Evolutionary conservation across 176 grass and related monocot species (phyloP).

Genomic region (Pontederia crassipes): DNA sequence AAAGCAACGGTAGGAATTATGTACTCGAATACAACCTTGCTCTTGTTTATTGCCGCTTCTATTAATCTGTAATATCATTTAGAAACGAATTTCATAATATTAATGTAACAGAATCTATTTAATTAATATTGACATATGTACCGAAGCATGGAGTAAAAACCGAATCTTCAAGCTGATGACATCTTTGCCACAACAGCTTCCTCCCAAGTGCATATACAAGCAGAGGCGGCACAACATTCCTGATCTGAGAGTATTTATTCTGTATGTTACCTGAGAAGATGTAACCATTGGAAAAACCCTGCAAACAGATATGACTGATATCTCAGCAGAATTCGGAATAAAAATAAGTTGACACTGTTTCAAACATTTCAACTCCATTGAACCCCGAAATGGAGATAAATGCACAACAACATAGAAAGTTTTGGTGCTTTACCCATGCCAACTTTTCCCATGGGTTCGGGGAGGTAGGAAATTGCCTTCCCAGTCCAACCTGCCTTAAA

Average conservation of each 20-base stretch:
- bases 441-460: conserved; percentile 91
- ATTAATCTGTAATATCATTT: no score
- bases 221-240: conserved; percentile 71
- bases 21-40: no score
- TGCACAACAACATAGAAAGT: background rate
- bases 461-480: conserved; percentile 97
- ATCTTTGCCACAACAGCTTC: conserved; percentile 40
- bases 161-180: background rate
- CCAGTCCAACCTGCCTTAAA: conserved; percentile 89
- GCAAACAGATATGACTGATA: background rate
- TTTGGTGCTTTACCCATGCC: conserved; percentile 53
- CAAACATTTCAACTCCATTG: no score
- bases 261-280: conserved; percentile 62
- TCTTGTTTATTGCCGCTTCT: no score
- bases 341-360: no score
- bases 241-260: conserved; percentile 62
- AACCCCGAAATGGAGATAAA: no score
- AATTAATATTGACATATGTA: no score
- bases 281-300: conserved; percentile 64
- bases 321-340: no score
- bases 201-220: conserved; percentile 59
- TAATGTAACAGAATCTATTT: no score
- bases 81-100: no score
- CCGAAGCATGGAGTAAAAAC: no score
- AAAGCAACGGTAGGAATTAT: no score